These are phyloP conservation scores for Globisporangium irregulare DNA, from an alignment of 352 stramenopile genomes.

Conservation along the genomic window DNA sequence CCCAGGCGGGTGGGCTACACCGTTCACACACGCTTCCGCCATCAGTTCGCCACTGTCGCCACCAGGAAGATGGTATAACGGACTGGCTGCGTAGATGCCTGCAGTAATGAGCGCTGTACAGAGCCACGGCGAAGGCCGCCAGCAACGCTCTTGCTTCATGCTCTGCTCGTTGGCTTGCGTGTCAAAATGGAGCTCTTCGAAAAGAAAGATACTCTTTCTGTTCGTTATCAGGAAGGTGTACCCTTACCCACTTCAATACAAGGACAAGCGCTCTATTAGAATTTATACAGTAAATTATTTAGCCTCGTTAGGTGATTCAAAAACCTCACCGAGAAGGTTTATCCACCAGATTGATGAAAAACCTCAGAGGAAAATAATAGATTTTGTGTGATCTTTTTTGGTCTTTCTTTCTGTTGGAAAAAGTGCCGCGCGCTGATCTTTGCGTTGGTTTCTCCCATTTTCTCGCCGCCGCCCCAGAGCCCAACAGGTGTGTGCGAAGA, in stretches of 20 bases:
- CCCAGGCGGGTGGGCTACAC: conserved; percentile 89
- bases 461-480: conserved; percentile 5
- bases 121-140: conserved; percentile 17
- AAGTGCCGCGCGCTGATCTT: conserved; percentile 5
- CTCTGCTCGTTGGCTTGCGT: background rate
- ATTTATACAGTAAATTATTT: background rate
- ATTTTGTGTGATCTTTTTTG: conserved; percentile 6
- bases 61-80: conserved; percentile 45
- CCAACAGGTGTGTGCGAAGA: conserved; percentile 15
- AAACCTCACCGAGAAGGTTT: conserved; percentile 5
- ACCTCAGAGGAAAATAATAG: background rate
- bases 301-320: background rate
- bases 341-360: background rate
- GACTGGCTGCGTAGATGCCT: conserved; percentile 22
- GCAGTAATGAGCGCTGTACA: conserved; percentile 24
- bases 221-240: conserved; percentile 4
- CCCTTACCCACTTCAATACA: background rate
- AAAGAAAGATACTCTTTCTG: conserved; percentile 15
- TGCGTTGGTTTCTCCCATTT: conserved; percentile 18
- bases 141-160: background rate
- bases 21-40: conserved; percentile 88
- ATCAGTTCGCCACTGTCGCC: conserved; percentile 90
- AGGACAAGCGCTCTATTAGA: conserved; percentile 4
- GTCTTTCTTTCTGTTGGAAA: background rate
- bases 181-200: conserved; percentile 5